Base-by-base conservation (phyloP, 2,329 filamentous ascomycete genomes). In the Stachybotrys chartarum region DNA sequence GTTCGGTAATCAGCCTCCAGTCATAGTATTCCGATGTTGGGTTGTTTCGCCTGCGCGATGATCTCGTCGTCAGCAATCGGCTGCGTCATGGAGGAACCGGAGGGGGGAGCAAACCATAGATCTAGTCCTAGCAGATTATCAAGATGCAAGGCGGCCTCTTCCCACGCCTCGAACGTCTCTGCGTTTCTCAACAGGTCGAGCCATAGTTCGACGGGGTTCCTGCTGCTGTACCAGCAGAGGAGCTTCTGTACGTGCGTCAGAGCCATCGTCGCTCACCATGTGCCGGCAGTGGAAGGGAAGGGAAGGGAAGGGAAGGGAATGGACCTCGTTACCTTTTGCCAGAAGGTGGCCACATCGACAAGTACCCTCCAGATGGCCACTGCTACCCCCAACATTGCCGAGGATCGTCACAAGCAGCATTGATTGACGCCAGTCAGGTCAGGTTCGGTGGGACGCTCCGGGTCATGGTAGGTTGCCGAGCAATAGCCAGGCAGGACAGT, bases 1-100 rank as follows among this genome's bases (percentile, higher is more conserved):
- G 84, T 66, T 90, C 83, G 66, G 87, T 82, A 62, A 97, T 94
- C 57, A 96, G 84, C 54, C 85, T 81, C 76, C 90, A 93, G 70
- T 96, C 91, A 70, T 96, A 97, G 72, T 89, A 83, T 64, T 85
- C 86, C 61, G 86, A 92, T 10, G 85, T 85, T 6, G 89, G 85
- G 64, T 91, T 90, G 64, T 91, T 88, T 56, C 91, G 88, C 89
- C 89, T 91, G 62, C 50, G 16, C 10, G 24, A 2, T 30, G 10
- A 17, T 24, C 11, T 12, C 16, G 53, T 3, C 24, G 54, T 66
- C 55, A 66, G 58, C 44, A 30, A 10, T 42, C 35, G 35, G 35
- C 14, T 11, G 14, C 8, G 14, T 44, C 12, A n/a, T 45, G 44
- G 32, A 52, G 39, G 31, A 50, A 31, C 45, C 32, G 35, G 5